phyloP scores from a whole-genome alignment of 331 rosid genomes.

The Quercus phellos region DNA sequence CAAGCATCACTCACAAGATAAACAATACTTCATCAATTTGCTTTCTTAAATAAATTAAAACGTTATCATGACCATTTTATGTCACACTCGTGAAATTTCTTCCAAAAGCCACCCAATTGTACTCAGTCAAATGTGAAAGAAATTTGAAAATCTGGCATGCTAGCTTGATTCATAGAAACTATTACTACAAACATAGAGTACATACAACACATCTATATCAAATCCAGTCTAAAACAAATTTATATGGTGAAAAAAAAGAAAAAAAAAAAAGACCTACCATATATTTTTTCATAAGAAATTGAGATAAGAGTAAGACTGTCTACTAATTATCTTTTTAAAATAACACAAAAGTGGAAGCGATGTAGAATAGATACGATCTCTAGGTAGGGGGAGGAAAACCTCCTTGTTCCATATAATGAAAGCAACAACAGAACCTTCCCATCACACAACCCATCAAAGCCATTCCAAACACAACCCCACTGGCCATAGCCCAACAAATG shows the following conservation, averaged over 20 bases:
- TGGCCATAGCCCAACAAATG: constrained; percentile 35
- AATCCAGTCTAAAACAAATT: background rate
- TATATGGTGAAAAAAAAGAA: background rate
- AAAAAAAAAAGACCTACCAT: background rate
- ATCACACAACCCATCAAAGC: constrained; percentile 30
- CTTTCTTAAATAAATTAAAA: too few species aligned
- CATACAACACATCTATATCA: background rate
- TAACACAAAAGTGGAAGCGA: background rate
- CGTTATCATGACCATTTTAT: too few species aligned
- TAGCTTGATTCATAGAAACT: background rate
- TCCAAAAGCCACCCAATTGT: too few species aligned
- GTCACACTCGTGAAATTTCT: too few species aligned
- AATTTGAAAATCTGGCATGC: too few species aligned
- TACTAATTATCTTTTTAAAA: background rate
- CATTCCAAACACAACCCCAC: constrained; percentile 51
- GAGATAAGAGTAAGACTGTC: too few species aligned
- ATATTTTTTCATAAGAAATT: too few species aligned
- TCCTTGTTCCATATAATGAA: constrained; percentile 14
- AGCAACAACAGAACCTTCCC: constrained; percentile 28
- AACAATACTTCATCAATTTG: too few species aligned
- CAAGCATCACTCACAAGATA: too few species aligned
- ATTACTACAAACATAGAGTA: background rate
- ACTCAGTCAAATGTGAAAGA: too few species aligned
- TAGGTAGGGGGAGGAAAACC: constrained; percentile 42
- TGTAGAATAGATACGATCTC: background rate